Conservation (phyloP, 202 grass and related monocot species). For the Alloteropsis angusta region DNA sequence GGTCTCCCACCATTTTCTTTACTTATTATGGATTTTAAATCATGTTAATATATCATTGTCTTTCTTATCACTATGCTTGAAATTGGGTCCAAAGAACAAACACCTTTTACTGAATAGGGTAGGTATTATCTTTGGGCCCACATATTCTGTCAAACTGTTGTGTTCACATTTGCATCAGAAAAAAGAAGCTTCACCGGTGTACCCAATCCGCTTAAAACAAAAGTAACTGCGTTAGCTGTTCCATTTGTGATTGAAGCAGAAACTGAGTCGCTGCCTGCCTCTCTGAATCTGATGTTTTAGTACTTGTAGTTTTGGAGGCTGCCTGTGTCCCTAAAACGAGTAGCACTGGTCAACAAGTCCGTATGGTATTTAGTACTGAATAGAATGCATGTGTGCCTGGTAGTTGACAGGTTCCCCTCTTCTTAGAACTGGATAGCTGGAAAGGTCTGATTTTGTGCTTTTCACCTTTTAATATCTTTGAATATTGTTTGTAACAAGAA, state of each 20-base stretch:
- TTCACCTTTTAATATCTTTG: neutral
- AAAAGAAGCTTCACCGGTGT: neutral
- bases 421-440: neutral
- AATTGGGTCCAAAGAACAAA: neutral
- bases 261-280: no score
- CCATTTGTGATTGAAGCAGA: neutral
- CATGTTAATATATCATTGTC: neutral
- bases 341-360: neutral
- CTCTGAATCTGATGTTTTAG: neutral
- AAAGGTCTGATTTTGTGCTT: neutral
- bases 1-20: slow-evolving; percentile 41
- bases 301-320: neutral
- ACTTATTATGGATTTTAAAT: slow-evolving; percentile 24
- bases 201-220: neutral
- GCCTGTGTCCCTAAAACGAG: neutral
- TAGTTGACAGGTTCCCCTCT: neutral
- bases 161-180: neutral
- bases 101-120: neutral
- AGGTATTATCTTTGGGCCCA: neutral
- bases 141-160: neutral
- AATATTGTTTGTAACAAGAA: neutral
- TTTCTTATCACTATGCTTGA: slow-evolving; percentile 20
- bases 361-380: neutral
- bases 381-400: neutral
- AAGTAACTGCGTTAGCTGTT: neutral